Evolutionary conservation across 768 basidiomycete species (phyloP).

Genomic region (Candolleomyces aberdarensis): DNA sequence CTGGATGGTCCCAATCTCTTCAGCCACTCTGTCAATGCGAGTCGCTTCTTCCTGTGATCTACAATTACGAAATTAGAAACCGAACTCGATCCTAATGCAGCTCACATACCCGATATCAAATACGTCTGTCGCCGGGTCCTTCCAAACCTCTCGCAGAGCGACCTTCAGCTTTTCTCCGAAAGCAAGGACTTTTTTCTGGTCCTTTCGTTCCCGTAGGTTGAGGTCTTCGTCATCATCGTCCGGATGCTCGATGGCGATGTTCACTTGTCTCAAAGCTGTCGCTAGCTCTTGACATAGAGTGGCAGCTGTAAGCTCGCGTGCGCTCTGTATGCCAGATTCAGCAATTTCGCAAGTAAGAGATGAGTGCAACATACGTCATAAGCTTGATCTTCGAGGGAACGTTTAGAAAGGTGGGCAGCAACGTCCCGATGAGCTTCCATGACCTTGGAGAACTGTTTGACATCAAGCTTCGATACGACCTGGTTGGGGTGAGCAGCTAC

Average conservation of each 20-base stretch:
- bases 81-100: background rate
- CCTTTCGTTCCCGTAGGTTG: constrained; percentile 30
- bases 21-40: constrained; percentile 66
- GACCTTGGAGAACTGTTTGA: constrained; percentile 54
- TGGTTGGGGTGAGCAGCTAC: constrained; percentile 17
- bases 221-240: constrained; percentile 40
- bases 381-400: constrained; percentile 75
- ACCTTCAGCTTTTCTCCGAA: constrained; percentile 59
- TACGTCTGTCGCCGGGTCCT: constrained; percentile 62
- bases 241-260: constrained; percentile 45
- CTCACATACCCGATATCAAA: constrained; percentile 74
- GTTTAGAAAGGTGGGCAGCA: constrained; percentile 62
- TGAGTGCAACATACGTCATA: constrained; percentile 56
- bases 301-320: constrained; percentile 76
- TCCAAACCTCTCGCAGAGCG: constrained; percentile 74
- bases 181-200: constrained; percentile 34
- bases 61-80: background rate
- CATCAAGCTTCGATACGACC: constrained; percentile 52
- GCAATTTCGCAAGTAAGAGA: background rate
- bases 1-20: constrained; percentile 76
- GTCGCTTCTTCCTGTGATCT: constrained; percentile 71
- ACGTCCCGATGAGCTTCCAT: constrained; percentile 64
- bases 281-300: constrained; percentile 84
- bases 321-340: constrained; percentile 51
- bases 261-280: constrained; percentile 56